Conservation (phyloP, 1,139 yeast species). For the Magnusiomyces sp. region DNA sequence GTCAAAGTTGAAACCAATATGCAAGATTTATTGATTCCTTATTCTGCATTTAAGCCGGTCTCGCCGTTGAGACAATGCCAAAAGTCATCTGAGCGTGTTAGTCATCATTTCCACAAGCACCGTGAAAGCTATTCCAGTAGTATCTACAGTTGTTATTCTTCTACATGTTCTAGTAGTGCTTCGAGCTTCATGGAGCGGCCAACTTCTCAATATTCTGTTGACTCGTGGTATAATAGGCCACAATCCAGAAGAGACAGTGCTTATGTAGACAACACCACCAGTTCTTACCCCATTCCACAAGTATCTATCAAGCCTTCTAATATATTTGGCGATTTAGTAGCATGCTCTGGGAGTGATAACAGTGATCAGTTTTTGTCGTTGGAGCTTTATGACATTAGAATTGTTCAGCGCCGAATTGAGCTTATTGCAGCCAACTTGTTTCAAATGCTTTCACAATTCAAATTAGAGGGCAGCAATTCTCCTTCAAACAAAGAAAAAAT, state of each 20-base stretch:
- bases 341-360: background rate
- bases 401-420: constrained; percentile 22
- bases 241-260: too few relatives aligned
- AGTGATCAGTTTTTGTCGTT: constrained; percentile 14
- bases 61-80: too few relatives aligned
- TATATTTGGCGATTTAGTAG: constrained; percentile 2
- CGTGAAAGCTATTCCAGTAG: background rate
- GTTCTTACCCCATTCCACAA: background rate
- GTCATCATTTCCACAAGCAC: background rate
- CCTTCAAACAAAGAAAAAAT: constrained; percentile 12
- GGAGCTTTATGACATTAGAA: constrained; percentile 17
- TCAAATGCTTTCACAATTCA: constrained; percentile 15
- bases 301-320: constrained; percentile 1
- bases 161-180: too few relatives aligned
- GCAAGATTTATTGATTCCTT: background rate
- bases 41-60: background rate
- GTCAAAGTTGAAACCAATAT: constrained; percentile 6
- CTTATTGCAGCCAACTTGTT: constrained; percentile 20
- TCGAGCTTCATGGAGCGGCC: too few relatives aligned
- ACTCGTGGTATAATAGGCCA: background rate
- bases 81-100: too few relatives aligned
- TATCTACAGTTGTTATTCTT: background rate
- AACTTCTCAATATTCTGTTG: background rate
- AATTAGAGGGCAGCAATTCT: background rate
- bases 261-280: too few relatives aligned